A percentile compares a stretch with the other conserved stretches of the same genome.
phyloP scores from a whole-genome alignment of 352 stramenopile species.

The Globisporangium nagaii region DNA sequence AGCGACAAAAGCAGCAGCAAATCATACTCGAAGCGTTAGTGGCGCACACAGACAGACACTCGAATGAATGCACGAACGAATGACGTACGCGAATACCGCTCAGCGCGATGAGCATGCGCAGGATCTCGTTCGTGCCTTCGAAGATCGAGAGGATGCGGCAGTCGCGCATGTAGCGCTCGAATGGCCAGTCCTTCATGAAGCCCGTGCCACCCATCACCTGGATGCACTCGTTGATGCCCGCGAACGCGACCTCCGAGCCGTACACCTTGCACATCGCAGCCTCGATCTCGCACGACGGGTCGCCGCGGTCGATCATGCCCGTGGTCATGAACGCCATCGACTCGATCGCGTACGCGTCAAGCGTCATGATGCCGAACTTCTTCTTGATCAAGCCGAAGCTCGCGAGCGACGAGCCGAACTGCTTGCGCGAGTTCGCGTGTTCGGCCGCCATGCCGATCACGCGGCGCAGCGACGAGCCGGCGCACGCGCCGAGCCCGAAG shows the following conservation, averaged over 20 bases:
- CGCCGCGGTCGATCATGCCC: conserved; percentile 83
- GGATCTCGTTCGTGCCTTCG: conserved; percentile 90
- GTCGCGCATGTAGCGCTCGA: conserved; percentile 90
- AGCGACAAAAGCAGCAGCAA: no score
- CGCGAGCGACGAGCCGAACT: conserved; percentile 70
- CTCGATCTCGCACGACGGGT: conserved; percentile 84
- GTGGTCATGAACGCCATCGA: conserved; percentile 89
- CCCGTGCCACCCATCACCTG: conserved; percentile 86
- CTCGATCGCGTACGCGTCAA: conserved; percentile 83
- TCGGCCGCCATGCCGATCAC: conserved; percentile 61
- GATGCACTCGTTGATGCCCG: conserved; percentile 85
- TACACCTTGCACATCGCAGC: conserved; percentile 89
- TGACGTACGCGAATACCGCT: conserved; percentile 69
- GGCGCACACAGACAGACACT: conserved; percentile 2
- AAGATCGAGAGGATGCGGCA: conserved; percentile 90
- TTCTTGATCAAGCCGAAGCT: conserved; percentile 86
- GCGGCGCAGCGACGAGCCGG: conserved; percentile 62
- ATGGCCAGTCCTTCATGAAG: conserved; percentile 91
- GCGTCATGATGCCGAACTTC: conserved; percentile 80
- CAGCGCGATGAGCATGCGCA: conserved; percentile 90
- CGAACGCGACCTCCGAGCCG: conserved; percentile 77
- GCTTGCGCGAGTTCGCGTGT: conserved; percentile 74
- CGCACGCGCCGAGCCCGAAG: conserved; percentile 76
- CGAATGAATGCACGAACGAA: no score
- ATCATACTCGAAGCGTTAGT: no score